Conservation (phyloP, 768 basidiomycete genomes). For the Suillus alpinus region DNA sequence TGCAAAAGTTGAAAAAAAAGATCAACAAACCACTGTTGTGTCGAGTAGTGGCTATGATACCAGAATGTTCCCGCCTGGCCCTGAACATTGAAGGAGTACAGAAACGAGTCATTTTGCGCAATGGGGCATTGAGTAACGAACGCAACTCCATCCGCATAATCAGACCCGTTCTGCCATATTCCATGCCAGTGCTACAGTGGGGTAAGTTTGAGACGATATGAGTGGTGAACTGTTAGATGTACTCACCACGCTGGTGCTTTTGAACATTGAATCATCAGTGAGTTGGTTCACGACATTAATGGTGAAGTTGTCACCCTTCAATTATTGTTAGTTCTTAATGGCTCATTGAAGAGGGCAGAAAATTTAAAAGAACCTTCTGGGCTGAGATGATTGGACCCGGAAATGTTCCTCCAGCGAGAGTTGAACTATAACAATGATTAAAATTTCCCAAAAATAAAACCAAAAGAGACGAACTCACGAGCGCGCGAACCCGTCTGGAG, state of each 20-base stretch:
- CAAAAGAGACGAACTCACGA: conserved; percentile 27
- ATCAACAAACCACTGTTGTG: conserved; percentile 10
- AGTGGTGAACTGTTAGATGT: background rate
- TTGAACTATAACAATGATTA: background rate
- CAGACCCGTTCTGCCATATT: conserved; percentile 22
- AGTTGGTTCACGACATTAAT: conserved; percentile 46
- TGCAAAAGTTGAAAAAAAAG: conserved; percentile 16
- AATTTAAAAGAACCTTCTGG: conserved; percentile 27
- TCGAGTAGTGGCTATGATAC: conserved; percentile 22
- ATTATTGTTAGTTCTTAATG: conserved; percentile 9
- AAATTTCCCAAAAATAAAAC: too few species aligned
- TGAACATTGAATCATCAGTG: conserved; percentile 44
- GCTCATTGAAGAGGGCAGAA: too few species aligned
- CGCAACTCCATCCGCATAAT: conserved; percentile 29
- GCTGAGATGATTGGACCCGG: conserved; percentile 38
- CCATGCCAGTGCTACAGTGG: conserved; percentile 53
- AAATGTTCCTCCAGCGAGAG: conserved; percentile 34
- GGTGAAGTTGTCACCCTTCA: conserved; percentile 33
- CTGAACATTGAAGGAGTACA: conserved; percentile 31
- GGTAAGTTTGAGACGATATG: background rate
- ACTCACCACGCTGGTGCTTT: conserved; percentile 49
- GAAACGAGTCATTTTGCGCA: conserved; percentile 30
- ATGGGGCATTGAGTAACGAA: conserved; percentile 41
- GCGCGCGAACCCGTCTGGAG: conserved; percentile 42
- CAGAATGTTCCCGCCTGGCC: conserved; percentile 39